phyloP scores from a whole-genome alignment of 768 basidiomycete species.

The Amanita pseudoporphyria region DNA sequence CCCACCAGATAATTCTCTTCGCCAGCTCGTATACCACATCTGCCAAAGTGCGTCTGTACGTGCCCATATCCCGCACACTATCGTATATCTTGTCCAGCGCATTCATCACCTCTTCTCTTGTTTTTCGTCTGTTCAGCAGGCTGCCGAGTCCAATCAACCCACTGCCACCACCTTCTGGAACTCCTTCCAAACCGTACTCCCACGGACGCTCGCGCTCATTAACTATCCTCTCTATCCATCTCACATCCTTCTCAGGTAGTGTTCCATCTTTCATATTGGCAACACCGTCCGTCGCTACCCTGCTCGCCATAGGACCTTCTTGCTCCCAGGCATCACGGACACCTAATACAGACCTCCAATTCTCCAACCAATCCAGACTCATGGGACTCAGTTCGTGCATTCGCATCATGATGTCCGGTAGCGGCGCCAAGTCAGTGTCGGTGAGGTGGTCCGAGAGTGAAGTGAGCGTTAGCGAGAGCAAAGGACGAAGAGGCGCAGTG shows the following conservation, averaged over 20 bases:
- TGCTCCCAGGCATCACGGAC: background rate
- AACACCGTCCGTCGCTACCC: background rate
- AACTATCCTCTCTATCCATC: background rate
- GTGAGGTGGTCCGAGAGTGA: constrained; percentile 60
- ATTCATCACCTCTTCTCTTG: constrained; percentile 42
- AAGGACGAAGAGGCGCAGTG: constrained; percentile 43
- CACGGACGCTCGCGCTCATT: background rate
- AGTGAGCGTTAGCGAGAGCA: constrained; percentile 54
- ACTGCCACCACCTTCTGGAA: background rate
- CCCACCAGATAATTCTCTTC: constrained; percentile 16
- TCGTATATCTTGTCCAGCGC: constrained; percentile 51
- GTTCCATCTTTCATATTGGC: background rate
- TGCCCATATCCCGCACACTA: constrained; percentile 58
- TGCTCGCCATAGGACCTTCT: background rate
- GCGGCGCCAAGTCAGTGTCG: constrained; percentile 54
- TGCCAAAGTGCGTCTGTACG: constrained; percentile 45
- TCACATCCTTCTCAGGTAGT: background rate
- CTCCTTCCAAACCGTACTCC: background rate
- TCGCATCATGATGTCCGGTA: constrained; percentile 50
- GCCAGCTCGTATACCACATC: constrained; percentile 43
- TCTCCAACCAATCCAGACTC: constrained; percentile 58
- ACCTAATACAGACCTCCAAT: constrained; percentile 33
- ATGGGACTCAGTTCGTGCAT: constrained; percentile 50
- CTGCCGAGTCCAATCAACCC: constrained; percentile 4
- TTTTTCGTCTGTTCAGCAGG: background rate